Conservation (phyloP, 768 basidiomycete genomes). For the Mycena kentingensis region DNA sequence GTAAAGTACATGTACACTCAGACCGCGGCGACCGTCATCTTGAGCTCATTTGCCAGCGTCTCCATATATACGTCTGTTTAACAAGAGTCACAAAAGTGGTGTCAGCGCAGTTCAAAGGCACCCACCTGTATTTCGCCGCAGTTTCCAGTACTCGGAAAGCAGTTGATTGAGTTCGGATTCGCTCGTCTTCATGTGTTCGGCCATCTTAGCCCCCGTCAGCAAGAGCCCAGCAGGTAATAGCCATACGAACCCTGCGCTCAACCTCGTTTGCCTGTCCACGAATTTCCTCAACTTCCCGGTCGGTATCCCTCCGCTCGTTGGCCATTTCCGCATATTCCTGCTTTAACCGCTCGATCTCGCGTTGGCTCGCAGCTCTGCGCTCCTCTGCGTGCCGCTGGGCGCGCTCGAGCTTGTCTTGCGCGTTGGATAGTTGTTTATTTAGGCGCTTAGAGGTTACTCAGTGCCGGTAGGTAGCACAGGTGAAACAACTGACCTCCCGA, state of each 20-base stretch:
- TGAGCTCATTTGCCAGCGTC: slow-evolving; percentile 78
- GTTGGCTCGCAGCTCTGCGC: slow-evolving; percentile 69
- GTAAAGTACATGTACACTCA: neutral
- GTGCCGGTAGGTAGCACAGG: neutral
- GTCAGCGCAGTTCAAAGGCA: slow-evolving; percentile 6
- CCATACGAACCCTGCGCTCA: slow-evolving; percentile 56
- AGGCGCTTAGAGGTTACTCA: slow-evolving; percentile 57
- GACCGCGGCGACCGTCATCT: slow-evolving; percentile 45
- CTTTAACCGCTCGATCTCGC: slow-evolving; percentile 74
- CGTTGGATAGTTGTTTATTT: slow-evolving; percentile 78
- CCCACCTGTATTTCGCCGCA: slow-evolving; percentile 75
- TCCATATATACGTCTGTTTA: slow-evolving; percentile 81
- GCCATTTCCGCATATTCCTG: slow-evolving; percentile 80
- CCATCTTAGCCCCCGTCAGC: slow-evolving; percentile 52
- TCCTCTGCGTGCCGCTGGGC: slow-evolving; percentile 81
- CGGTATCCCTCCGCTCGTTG: slow-evolving; percentile 73
- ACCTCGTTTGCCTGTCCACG: slow-evolving; percentile 68
- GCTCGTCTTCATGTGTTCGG: slow-evolving; percentile 71
- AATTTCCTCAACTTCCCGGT: slow-evolving; percentile 76
- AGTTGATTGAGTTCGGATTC: slow-evolving; percentile 82
- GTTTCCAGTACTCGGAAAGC: slow-evolving; percentile 79
- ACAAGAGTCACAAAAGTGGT: neutral
- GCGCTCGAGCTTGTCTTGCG: slow-evolving; percentile 78
- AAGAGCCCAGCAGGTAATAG: neutral
- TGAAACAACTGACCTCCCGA: slow-evolving; percentile 55